phyloP scores from a whole-genome alignment of 225 moss, liverwort and hornwort species.

The Sphagnum tenellum region DNA sequence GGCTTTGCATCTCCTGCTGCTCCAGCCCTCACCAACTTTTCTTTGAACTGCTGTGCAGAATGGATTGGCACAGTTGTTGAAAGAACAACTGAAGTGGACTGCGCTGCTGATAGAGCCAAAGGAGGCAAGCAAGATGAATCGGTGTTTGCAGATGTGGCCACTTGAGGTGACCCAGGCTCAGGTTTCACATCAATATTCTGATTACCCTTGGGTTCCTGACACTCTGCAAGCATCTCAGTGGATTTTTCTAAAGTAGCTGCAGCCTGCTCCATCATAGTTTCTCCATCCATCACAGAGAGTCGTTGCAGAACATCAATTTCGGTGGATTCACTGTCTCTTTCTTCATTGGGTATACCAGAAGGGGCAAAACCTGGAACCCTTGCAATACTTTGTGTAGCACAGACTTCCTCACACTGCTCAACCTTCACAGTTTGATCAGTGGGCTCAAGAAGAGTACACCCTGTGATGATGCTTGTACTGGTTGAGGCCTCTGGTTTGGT shows the following conservation, averaged over 20 bases:
- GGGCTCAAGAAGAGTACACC: no score
- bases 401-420: conserved; percentile 17
- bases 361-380: conserved; percentile 19
- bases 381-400: conserved; percentile 2
- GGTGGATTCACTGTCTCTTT: conserved; percentile 17
- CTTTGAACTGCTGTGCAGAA: conserved; percentile 41
- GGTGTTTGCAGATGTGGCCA: conserved; percentile 47
- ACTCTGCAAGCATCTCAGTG: conserved; percentile 12
- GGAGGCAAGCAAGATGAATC: conserved; percentile 46
- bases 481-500: conserved; percentile 13
- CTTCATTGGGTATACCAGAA: conserved; percentile 20
- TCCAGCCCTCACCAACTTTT: conserved; percentile 54
- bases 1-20: conserved; percentile 67
- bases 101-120: conserved; percentile 23
- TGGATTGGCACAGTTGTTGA: conserved; percentile 38
- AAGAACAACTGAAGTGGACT: conserved; percentile 32
- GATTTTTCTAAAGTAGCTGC: conserved; percentile 12
- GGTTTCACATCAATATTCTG: conserved; percentile 48
- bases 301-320: conserved; percentile 10
- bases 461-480: neutral
- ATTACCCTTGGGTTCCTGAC: conserved; percentile 19
- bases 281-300: conserved; percentile 14
- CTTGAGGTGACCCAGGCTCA: conserved; percentile 64
- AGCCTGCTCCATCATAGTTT: conserved; percentile 13
- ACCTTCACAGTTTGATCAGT: conserved; percentile 3